Base-by-base conservation (phyloP, 768 basidiomycete genomes). In the Lyophyllum shimeji region DNA sequence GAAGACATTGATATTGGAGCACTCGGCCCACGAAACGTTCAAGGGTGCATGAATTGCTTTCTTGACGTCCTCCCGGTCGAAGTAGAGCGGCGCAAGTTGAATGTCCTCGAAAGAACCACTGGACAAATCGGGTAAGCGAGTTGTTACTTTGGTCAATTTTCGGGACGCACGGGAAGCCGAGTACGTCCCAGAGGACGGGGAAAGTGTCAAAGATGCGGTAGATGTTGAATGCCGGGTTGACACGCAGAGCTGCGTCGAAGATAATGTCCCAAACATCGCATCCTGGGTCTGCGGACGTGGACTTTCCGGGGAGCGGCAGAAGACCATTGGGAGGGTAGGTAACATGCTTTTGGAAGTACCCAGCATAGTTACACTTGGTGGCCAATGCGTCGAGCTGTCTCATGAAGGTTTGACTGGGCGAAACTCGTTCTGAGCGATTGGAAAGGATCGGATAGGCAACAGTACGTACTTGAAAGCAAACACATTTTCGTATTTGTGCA, bases 171-270 rank as follows among this genome's bases (percentile, higher is more conserved):
- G 89, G 88, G 78, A 87, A 90, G n/a, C 88, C 89, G 27, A 90
- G 84, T 5, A 90, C 87, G 57, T 90, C 89, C 89, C 87, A 90
- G 12, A 86, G 72, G 40, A 87, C 76, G 0, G 88, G 89, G 69
- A 74, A 89, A 60, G 82, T 87, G 63, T 90, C 88, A 69, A 89
- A 87, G 52, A 91, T 87, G 20, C 86, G 81, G 65, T 91, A 92
- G 7, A 89, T 77, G 60, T 91, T 78, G 73, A 91, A 92, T 0
- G 85, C 88, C 0, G 89, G 90, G 62, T 91, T 90, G 60, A 87
- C 70, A 2, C 69, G 50, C 20, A 89, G 59, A 0, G 89, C 82
- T 0, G 80, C 85, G 18, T 84, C 68, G 63, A 87, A 83, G 51
- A 91, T 84, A 33, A 74, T 69, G 23, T 81, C 76, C 89, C 86